Conservation (phyloP, 2,329 filamentous ascomycete species). For the Mycosphaerella arachidis region DNA sequence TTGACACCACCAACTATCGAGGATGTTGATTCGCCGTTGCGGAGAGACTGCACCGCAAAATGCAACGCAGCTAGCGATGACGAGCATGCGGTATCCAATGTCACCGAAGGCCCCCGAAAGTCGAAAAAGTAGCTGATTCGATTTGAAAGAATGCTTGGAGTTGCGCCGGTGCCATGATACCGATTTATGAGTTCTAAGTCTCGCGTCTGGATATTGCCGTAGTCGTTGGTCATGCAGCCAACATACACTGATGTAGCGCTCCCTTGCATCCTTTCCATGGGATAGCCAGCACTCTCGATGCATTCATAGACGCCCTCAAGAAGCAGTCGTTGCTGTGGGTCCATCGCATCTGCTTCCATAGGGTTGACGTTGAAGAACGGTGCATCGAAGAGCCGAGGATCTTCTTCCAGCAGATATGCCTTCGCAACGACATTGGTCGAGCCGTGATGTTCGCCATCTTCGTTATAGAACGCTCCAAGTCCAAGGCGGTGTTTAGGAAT, state of each 20-base stretch:
- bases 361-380: constrained; percentile 23
- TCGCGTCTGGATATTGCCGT: constrained; percentile 18
- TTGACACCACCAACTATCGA: constrained; percentile 25
- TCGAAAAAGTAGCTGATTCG: constrained; percentile 26
- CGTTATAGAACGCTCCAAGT: constrained; percentile 23
- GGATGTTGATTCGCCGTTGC: constrained; percentile 23
- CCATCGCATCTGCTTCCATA: constrained; percentile 23
- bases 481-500: constrained; percentile 23
- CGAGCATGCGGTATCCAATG: constrained; percentile 45
- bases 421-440: constrained; percentile 16
- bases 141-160: constrained; percentile 21
- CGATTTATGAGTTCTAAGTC: constrained; percentile 17
- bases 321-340: constrained; percentile 29
- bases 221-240: constrained; percentile 24
- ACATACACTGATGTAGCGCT: constrained; percentile 22
- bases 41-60: constrained; percentile 31
- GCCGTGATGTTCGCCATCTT: constrained; percentile 16
- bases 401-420: constrained; percentile 24
- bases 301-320: constrained; percentile 24
- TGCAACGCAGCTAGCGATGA: constrained; percentile 38
- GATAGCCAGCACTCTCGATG: constrained; percentile 19
- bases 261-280: constrained; percentile 14
- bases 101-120: constrained; percentile 22
- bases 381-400: constrained; percentile 22
- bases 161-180: constrained; percentile 24